Evolutionary conservation across 2,329 filamentous ascomycete genomes (phyloP), one percentile per base, ranked within the genome.

Genomic region (Ophiobolus disseminans): DNA sequence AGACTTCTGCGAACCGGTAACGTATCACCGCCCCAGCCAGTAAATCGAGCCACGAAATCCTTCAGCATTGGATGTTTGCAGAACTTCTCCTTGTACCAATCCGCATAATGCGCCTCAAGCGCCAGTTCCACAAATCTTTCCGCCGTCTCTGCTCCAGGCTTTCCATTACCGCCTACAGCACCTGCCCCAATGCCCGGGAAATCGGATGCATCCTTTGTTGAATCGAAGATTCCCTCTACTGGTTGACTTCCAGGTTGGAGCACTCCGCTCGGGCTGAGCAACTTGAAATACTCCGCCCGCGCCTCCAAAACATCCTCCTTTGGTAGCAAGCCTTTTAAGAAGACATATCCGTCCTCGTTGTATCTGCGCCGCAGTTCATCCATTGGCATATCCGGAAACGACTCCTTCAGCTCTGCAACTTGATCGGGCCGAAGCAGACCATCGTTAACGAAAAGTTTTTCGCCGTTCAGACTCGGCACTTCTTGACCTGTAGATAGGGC

Each of bases 121-220:
- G 82, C 82, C 6, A 80, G 65, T 28, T 80, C 76, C 5, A 81
- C 78, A 47, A 81, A 81, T 6, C 69, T 61, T 30, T 73, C 47
- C 0, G 77, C 77, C 6, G 73, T 70, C 2, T 74, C 74, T 30
- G 50, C 65, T 19, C 69, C 79, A 0, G 80, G 80, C 1, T 72
- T 72, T 0, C 74, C 75, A 40, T 81, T 82, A 8, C 73, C 73
- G 4, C 56, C 72, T 1, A 71, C 65, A 19, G 74, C 74, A 0
- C 81, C 81, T 1, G 81, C 79, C 2, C 82, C 82, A 45, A 85
- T 82, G 1, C 80, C 80, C 0, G 80, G 80, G 47, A 75, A 82
- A 30, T 80, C 72, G 13, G 70, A 62, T 9, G 72, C 66, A 28
- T 75, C 64, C 44, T 77, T 77, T 0, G 66, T 45, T 0, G 69